These are phyloP conservation scores for Vaccinium corymbosum DNA, from an alignment of 148 eudicot species.

Conservation along the genomic window DNA sequence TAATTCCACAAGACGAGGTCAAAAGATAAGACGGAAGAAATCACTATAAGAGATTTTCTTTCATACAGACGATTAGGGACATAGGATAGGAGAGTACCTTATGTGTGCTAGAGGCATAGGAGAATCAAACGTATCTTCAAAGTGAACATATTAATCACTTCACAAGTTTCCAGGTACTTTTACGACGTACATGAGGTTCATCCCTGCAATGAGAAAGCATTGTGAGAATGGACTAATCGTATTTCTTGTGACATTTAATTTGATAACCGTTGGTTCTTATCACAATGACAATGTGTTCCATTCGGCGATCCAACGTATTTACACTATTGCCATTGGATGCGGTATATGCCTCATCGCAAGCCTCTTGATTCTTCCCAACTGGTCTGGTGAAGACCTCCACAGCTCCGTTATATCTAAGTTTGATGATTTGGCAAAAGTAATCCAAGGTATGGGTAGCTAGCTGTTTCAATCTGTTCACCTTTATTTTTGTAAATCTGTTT, in stretches of 20 bases:
- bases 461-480: neutral
- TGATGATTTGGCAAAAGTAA: slow-evolving; percentile 21
- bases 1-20: neutral
- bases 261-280: slow-evolving; percentile 18
- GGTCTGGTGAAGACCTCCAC: slow-evolving; percentile 23
- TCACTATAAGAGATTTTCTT: neutral
- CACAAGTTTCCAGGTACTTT: slow-evolving; percentile 19
- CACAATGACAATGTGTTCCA: slow-evolving; percentile 4
- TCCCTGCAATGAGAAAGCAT: slow-evolving; percentile 20
- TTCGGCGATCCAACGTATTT: slow-evolving; percentile 9
- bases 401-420: slow-evolving; percentile 15
- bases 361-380: slow-evolving; percentile 18
- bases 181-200: slow-evolving; percentile 17
- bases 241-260: slow-evolving; percentile 22
- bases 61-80: neutral
- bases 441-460: slow-evolving; percentile 16
- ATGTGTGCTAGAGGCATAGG: neutral
- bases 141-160: neutral
- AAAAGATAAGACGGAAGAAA: neutral
- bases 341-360: slow-evolving; percentile 20
- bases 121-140: neutral
- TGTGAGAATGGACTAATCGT: slow-evolving; percentile 16
- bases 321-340: slow-evolving; percentile 18
- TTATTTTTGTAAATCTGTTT: neutral
- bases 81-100: too few relatives aligned